Evolutionary conservation across 352 stramenopile genomes (phyloP).

Genomic region (Phytophthora agathidicida): DNA sequence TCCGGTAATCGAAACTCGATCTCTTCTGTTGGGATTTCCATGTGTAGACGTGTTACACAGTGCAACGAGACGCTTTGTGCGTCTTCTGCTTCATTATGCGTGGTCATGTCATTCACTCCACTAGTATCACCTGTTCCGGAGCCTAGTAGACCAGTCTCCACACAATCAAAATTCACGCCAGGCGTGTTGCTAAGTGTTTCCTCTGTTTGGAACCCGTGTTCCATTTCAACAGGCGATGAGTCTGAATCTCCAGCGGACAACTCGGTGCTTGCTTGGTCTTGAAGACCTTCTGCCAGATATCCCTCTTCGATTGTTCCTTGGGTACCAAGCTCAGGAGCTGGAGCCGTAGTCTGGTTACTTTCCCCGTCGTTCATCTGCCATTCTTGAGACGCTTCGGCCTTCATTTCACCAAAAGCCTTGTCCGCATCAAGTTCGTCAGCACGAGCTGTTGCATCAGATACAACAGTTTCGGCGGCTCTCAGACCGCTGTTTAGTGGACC

Average conservation of each 20-base stretch:
- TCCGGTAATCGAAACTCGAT: neutral
- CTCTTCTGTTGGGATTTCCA: neutral
- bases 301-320: constrained; percentile 9
- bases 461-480: neutral
- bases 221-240: neutral
- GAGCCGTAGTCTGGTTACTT: neutral
- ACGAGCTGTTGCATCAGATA: neutral
- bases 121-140: neutral
- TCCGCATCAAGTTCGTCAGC: neutral
- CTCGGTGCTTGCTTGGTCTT: constrained; percentile 1
- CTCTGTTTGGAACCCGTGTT: neutral
- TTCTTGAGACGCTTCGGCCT: neutral
- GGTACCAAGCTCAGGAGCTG: neutral
- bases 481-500: neutral
- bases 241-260: neutral
- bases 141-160: neutral
- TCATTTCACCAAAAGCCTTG: neutral
- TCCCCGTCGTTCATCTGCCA: neutral
- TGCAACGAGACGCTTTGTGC: neutral
- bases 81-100: neutral
- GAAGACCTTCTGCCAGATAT: constrained; percentile 12
- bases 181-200: neutral
- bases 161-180: neutral
- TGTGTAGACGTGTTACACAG: neutral
- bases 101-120: neutral